Conservation (phyloP, 495 filamentous ascomycete genomes). For the Podospora comata region DNA sequence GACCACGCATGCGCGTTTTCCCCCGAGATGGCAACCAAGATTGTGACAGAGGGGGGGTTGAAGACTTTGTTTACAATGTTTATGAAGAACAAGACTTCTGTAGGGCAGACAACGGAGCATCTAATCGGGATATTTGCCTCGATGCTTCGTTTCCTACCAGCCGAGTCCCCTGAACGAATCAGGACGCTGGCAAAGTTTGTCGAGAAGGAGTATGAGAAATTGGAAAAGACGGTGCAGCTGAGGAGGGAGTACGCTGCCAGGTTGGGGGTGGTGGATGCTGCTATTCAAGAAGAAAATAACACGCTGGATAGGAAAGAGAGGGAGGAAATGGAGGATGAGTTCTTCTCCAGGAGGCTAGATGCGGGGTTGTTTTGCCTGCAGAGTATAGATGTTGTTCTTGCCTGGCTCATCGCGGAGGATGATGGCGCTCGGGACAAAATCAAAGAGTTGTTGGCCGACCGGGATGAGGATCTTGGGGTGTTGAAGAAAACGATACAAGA, state of each 20-base stretch:
- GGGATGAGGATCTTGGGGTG: constrained; percentile 60
- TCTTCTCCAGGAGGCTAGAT: constrained; percentile 80
- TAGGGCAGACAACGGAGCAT: constrained; percentile 64
- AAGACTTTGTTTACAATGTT: constrained; percentile 83
- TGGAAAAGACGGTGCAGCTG: constrained; percentile 63
- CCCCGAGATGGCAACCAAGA: constrained; percentile 59
- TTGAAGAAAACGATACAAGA: constrained; percentile 65
- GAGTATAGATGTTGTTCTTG: constrained; percentile 80
- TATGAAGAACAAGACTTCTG: constrained; percentile 78
- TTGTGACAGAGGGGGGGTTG: constrained; percentile 82
- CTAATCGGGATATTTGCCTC: constrained; percentile 85
- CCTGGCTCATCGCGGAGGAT: constrained; percentile 93
- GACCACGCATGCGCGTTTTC: constrained; percentile 76
- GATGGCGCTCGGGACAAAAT: constrained; percentile 70
- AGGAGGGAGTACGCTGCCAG: constrained; percentile 67
- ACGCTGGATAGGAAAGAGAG: constrained; percentile 58
- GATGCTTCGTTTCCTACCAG: constrained; percentile 74
- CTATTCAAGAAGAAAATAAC: constrained; percentile 57
- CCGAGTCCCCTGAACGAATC: constrained; percentile 74
- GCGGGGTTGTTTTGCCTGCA: constrained; percentile 83
- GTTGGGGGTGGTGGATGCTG: constrained; percentile 60
- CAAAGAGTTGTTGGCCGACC: constrained; percentile 58
- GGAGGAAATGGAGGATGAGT: constrained; percentile 58
- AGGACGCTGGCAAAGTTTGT: constrained; percentile 90
- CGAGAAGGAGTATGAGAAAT: constrained; percentile 89